Evolutionary conservation across 805 yeast genomes (phyloP), one percentile per base, ranked within the genome.

Genomic region (Nakazawaea holstii): DNA sequence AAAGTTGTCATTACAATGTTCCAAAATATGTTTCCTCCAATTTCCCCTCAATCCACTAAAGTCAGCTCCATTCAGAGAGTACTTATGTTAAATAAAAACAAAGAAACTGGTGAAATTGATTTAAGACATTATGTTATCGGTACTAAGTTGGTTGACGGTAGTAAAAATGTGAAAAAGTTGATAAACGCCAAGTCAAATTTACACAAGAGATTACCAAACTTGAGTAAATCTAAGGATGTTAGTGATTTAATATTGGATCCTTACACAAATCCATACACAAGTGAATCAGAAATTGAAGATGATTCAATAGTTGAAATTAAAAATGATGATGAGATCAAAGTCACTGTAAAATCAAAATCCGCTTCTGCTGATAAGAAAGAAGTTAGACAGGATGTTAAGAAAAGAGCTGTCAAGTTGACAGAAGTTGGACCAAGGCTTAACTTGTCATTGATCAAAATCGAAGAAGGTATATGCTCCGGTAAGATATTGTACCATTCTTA

Each of bases 11-110:
- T 95, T 29, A 87, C 97, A 3, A 82, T 90, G 70, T 88, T 94
- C 69, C 99, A 94, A 67, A 90, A 89, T 68, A 81, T 94, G 80
- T 88, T 92, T 65, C 99, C 99, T 6, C 88, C 99, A 17, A 84
- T 94, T 54, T 84, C 89, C 50, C 97, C 97, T 3, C 88, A 88
- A 54, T 68, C 72, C 49, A 86, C 95, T 15, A 82, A 82, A 54
- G 83, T 94, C 31, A 69, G 72, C 40, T 70, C 85, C 1, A 90
- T 94, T 46, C 84, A 81, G 58, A 76, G 99, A 59, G 98, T 94
- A 17, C 69, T 94, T 57, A 76, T 94, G 78, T 68, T 94, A 48
- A 84, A 85, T 62, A 86, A 82, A 59, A 85, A 82, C 59, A 70
- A 75, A 29, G 81, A 77, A 49, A 79, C 88, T 2, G 91, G 86